Evolutionary conservation across 2,329 filamentous ascomycete species (phyloP), one percentile per base, ranked within the genome.

Genomic region (Penicillium sp.): DNA sequence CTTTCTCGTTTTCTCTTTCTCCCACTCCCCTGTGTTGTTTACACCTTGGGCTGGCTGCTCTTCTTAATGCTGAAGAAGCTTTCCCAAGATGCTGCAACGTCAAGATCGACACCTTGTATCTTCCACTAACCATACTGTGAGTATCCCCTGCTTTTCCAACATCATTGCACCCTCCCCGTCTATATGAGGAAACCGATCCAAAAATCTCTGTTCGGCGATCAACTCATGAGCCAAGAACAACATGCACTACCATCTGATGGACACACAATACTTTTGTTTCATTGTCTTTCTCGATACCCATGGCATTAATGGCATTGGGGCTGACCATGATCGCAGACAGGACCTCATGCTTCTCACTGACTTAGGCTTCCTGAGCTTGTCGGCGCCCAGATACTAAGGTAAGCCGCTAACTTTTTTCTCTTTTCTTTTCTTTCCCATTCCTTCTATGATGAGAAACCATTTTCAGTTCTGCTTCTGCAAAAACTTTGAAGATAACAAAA

Each of bases 401-500:
- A 60, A 54, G 55, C 53, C 46, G 20, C 14, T 30, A 43, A n/a
- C 30, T 46, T 46, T 44, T 24, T 38, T 47, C 43, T 25, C 6
- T 51, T 47, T 44, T 16, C 39, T 42, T 36, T 20, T 27, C 18
- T 44, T 50, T 45, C 28, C 14, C 31, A 9, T 44, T 41, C 35
- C 48, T 67, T 64, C 48, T 55, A 67, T 78, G 77, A 79, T 79
- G 76, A 79, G 70, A 73, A 68, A 75, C 61, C 72, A 71, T 76
- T 74, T 73, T 78, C 80, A 83, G 80, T 83, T 83, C 80, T 83
- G 80, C 80, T 83, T 81, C 80, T 81, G 80, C 74, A 81, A 80
- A 69, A 66, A 52, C 62, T 67, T 79, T 82, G 80, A 81, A 78
- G 80, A 82, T 69, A 80, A 75, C 67, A 65, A 74, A 74, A 76